Base-by-base conservation (phyloP, 768 basidiomycete genomes). In the Suillus lakei region DNA sequence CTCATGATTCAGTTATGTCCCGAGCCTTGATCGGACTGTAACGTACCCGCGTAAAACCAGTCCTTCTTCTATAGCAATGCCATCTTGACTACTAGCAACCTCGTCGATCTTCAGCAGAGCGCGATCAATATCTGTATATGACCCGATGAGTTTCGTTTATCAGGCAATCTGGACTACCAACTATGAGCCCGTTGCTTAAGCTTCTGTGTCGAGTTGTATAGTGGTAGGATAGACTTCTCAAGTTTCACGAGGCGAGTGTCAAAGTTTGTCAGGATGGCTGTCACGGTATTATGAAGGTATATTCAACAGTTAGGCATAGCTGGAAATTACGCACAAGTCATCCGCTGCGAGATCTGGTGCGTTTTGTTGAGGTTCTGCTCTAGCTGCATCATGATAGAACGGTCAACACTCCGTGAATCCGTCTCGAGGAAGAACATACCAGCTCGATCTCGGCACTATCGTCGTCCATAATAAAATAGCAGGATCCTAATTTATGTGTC, bases 341-440 rank as follows among this genome's bases (percentile, higher is more conserved):
- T 95, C 60, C 91, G 83, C 71, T 91, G 90, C 1, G 93, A 94
- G 66, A 93, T 91, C 71, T 92, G 92, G 26, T 86, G 86, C 0
- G 93, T 95, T 78, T 94, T 95, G 76, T 91, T 88, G 50, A 95
- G 81, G 73, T 95, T 94, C 77, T 95, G 93, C 78, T 95, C 92
- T 12, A 95, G 84, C 93, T 93, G 53, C 28, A 54, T 23, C 8
- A 44, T 15, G 21, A 30, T 23, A 26, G 28, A 60, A 53, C 23
- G 4, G 28, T 62, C 13, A 62, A 23, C 36, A 21, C 4, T 21
- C 61, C n/a, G 26, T 23, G 30, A 61, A 61, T 23, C 32, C 18
- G 18, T 6, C 56, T 60, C n/a, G 39, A 32, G n/a, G 62, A 28
- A 62, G 26, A 21, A 60, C 78, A 32, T 68, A 90, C 89, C 67